Conservation (phyloP, 73 alveolate species). For the Tetrahymena thermophila region DNA sequence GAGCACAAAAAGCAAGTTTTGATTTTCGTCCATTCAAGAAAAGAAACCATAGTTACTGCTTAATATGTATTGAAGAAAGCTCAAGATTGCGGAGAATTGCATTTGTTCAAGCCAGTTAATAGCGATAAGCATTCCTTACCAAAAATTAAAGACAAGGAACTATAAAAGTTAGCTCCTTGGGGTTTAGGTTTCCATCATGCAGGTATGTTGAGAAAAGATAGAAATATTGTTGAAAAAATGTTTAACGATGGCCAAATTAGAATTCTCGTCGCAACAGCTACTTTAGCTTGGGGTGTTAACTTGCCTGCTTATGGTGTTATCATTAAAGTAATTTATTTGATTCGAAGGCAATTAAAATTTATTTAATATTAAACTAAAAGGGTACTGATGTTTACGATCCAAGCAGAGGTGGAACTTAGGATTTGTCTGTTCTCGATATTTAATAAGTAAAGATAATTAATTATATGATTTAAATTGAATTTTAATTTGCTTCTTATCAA, state of each 20-base stretch:
- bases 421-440: constrained; percentile 97
- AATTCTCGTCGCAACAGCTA: constrained; percentile 92
- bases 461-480: neutral
- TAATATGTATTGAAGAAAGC: constrained; percentile 71
- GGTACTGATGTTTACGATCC: constrained; percentile 42
- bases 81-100: constrained; percentile 52
- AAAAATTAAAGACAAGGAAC: constrained; percentile 56
- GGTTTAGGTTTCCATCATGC: constrained; percentile 99
- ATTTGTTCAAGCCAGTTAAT: constrained; percentile 71
- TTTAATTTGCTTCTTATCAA: neutral
- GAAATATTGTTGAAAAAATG: constrained; percentile 81
- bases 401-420: constrained; percentile 46
- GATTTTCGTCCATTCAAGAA: constrained; percentile 98
- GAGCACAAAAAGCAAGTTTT: constrained; percentile 91
- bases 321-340: constrained; percentile 94
- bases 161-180: constrained; percentile 64
- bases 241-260: constrained; percentile 85
- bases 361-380: neutral
- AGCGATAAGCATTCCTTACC: constrained; percentile 24
- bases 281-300: constrained; percentile 99
- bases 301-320: constrained; percentile 98
- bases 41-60: constrained; percentile 88
- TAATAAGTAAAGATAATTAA: constrained; percentile 64
- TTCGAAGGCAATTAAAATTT: neutral
- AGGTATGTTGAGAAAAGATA: constrained; percentile 91